These are phyloP conservation scores for Rosellinia necatrix DNA, from an alignment of 2,329 filamentous ascomycete genomes.

Conservation along the genomic window DNA sequence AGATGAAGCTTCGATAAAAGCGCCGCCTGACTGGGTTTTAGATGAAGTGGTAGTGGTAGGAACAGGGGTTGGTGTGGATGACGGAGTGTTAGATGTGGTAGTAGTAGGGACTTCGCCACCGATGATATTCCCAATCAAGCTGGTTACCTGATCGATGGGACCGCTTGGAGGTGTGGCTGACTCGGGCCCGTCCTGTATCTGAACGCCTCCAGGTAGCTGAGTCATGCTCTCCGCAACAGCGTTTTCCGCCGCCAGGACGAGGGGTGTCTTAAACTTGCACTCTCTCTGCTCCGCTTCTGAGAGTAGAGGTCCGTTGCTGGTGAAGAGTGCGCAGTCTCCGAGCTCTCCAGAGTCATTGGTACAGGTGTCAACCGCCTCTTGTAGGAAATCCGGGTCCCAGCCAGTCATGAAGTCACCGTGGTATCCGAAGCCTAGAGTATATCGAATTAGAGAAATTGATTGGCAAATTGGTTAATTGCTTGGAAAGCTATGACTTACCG, in stretches of 20 bases:
- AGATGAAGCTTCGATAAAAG: slow-evolving; percentile 36
- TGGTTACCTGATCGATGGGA: slow-evolving; percentile 27
- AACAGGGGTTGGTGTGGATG: slow-evolving; percentile 34
- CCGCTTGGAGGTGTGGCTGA: slow-evolving; percentile 30
- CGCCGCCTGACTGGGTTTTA: slow-evolving; percentile 35
- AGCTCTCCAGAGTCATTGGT: slow-evolving; percentile 72
- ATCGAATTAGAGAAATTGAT: background rate
- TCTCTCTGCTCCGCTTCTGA: slow-evolving; percentile 54
- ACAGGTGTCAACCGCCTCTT: slow-evolving; percentile 75
- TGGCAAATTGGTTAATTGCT: background rate
- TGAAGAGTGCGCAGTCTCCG: slow-evolving; percentile 76
- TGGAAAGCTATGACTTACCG: slow-evolving; percentile 51
- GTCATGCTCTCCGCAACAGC: slow-evolving; percentile 42
- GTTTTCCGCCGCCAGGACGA: slow-evolving; percentile 61
- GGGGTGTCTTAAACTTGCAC: slow-evolving; percentile 68
- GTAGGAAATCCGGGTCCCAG: slow-evolving; percentile 72
- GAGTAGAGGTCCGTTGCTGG: slow-evolving; percentile 56
- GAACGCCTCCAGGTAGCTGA: slow-evolving; percentile 68
- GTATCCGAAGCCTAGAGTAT: slow-evolving; percentile 67
- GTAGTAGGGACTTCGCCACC: slow-evolving; percentile 25
- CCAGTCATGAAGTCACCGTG: slow-evolving; percentile 82
- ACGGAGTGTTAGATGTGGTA: slow-evolving; percentile 12
- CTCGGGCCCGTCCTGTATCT: slow-evolving; percentile 46
- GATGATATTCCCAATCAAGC: slow-evolving; percentile 27
- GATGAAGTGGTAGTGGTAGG: slow-evolving; percentile 32